Conservation (phyloP, 257 asterid genomes). For the Cynanchum wilfordii region DNA sequence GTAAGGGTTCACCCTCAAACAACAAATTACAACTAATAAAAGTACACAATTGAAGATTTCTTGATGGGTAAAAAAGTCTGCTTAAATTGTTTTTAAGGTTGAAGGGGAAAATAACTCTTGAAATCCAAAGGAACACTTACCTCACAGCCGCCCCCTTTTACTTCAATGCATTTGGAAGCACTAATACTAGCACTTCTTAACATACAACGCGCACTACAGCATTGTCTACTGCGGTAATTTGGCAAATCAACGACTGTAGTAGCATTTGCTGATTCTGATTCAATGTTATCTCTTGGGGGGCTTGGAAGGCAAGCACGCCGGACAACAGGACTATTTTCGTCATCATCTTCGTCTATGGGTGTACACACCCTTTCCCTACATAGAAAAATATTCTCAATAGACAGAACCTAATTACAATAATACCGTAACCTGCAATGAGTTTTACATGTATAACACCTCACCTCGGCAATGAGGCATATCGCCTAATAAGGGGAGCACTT, state of each 20-base stretch:
- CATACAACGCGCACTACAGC: slow-evolving; percentile 76
- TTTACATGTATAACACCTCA: slow-evolving; percentile 17
- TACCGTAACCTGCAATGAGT: background rate
- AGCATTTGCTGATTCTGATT: slow-evolving; percentile 32
- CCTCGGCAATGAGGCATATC: slow-evolving; percentile 94
- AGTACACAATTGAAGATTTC: background rate
- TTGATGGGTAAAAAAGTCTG: too few species aligned
- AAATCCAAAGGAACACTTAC: slow-evolving; percentile 29
- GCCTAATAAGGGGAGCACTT: slow-evolving; percentile 58
- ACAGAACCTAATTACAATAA: background rate
- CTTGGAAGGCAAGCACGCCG: slow-evolving; percentile 48
- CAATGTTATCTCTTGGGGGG: slow-evolving; percentile 44
- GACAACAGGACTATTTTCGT: slow-evolving; percentile 36
- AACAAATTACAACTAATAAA: background rate
- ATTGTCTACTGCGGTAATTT: slow-evolving; percentile 41
- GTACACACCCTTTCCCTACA: slow-evolving; percentile 80
- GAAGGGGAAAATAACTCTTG: background rate
- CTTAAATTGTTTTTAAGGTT: too few species aligned
- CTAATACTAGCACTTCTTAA: slow-evolving; percentile 82
- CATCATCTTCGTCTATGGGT: slow-evolving; percentile 61
- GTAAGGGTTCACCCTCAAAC: background rate
- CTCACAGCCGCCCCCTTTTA: slow-evolving; percentile 53
- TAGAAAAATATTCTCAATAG: background rate
- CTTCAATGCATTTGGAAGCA: slow-evolving; percentile 73
- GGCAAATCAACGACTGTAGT: slow-evolving; percentile 33